Conservation (phyloP, 202 grass and related monocot species). For the Musa balbisiana region DNA sequence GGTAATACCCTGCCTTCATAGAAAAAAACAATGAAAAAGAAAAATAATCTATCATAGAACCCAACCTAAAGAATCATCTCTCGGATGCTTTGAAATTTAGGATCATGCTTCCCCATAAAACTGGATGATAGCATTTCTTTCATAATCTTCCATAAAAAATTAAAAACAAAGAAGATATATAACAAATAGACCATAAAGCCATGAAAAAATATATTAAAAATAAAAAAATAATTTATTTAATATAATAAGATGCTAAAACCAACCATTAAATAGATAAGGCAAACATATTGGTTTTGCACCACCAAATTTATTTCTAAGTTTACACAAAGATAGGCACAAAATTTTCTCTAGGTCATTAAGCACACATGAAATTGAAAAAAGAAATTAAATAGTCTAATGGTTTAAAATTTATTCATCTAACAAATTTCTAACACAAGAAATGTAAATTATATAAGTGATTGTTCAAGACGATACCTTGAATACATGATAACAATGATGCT, state of each 20-base stretch:
- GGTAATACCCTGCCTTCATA: too few relatives aligned
- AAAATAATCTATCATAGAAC: conserved; percentile 1
- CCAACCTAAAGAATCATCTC: conserved; percentile 83
- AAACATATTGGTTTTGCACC: too few relatives aligned
- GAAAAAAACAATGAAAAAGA: too few relatives aligned
- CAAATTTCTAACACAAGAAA: not conserved
- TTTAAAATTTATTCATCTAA: not conserved
- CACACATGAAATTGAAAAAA: conserved; percentile 26
- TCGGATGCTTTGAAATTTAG: conserved; percentile 57
- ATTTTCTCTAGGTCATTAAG: conserved; percentile 71
- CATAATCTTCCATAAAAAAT: conserved; percentile 31
- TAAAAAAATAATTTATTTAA: not conserved
- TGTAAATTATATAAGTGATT: not conserved
- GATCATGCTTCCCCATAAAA: conserved; percentile 34
- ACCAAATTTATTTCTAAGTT: conserved; percentile 62
- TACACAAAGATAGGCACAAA: conserved; percentile 50
- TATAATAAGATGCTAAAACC: too few relatives aligned
- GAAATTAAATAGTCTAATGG: not conserved
- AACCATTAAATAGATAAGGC: conserved; percentile 7
- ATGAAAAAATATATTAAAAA: conserved; percentile 25
- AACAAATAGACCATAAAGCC: conserved; percentile 17
- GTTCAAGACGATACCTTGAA: too few relatives aligned
- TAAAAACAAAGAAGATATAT: not conserved
- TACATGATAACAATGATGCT: too few relatives aligned
- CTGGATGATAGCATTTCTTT: conserved; percentile 51